Percentiles rank a stretch among this genome's conserved stretches.
phyloP scores from a whole-genome alignment of 2,329 filamentous ascomycete species.

The Aspergillus versicolor region DNA sequence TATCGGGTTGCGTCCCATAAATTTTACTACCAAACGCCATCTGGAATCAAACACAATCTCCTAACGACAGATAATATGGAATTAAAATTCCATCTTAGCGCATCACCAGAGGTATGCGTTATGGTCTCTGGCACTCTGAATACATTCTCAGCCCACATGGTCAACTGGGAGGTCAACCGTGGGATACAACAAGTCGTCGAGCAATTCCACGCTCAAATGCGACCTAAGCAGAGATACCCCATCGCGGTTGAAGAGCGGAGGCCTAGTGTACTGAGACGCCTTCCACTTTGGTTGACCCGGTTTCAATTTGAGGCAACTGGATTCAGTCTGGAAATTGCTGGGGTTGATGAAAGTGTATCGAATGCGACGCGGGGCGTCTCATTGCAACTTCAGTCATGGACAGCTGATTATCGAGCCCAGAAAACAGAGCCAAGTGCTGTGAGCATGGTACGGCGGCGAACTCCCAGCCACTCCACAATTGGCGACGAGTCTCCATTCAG shows the following conservation, averaged over 20 bases:
- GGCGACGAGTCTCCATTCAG: conserved; percentile 62
- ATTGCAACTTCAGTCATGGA: conserved; percentile 83
- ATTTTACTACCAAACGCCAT: conserved; percentile 90
- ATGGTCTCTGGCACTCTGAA: conserved; percentile 76
- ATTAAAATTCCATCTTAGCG: conserved; percentile 78
- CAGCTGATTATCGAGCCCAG: conserved; percentile 83
- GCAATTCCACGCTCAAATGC: conserved; percentile 71
- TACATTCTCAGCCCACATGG: conserved; percentile 84
- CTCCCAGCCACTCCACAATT: conserved; percentile 68
- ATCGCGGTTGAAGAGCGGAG: conserved; percentile 52
- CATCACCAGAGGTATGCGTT: conserved; percentile 81
- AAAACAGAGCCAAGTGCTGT: conserved; percentile 59
- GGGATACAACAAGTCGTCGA: conserved; percentile 88
- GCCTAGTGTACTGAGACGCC: conserved; percentile 69
- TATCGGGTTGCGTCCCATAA: conserved; percentile 82
- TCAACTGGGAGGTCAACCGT: conserved; percentile 87
- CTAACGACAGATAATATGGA: conserved; percentile 86
- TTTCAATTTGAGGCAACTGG: conserved; percentile 84
- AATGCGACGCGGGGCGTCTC: conserved; percentile 78
- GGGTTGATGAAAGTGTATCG: conserved; percentile 80
- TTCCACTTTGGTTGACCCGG: conserved; percentile 82
- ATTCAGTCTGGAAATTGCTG: conserved; percentile 87
- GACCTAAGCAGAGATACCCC: conserved; percentile 58
- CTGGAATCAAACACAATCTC: conserved; percentile 79
- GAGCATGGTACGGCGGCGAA: conserved; percentile 62